Conservation (phyloP, 1,284 basidiomycete genomes). For the Cutaneotrichosporon sp. region DNA sequence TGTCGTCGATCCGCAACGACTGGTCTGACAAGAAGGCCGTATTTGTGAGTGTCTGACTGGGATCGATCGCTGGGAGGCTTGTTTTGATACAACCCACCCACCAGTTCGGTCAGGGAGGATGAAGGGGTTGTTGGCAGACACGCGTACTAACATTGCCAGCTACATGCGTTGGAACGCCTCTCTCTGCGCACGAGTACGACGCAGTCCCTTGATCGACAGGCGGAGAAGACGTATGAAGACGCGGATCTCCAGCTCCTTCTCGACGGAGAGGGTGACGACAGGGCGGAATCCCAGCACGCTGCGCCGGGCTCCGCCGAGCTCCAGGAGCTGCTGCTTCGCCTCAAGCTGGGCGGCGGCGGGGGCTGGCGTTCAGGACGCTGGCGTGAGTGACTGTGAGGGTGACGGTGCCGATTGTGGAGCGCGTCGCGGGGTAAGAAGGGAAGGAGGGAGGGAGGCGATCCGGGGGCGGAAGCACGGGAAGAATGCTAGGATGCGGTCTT, state of each 20-base stretch:
- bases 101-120: neutral
- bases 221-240: slow-evolving; percentile 6
- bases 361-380: neutral
- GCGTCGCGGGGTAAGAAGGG: neutral
- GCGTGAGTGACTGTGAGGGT: neutral
- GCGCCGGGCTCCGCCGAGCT: slow-evolving; percentile 22
- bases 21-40: slow-evolving; percentile 63
- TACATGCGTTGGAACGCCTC: slow-evolving; percentile 44
- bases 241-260: slow-evolving; percentile 37
- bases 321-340: slow-evolving; percentile 32
- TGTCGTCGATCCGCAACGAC: slow-evolving; percentile 61
- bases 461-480: neutral
- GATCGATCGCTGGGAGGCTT: neutral
- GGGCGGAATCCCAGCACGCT: neutral
- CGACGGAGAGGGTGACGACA: slow-evolving; percentile 24
- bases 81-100: slow-evolving; percentile 8
- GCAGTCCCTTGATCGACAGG: slow-evolving; percentile 2
- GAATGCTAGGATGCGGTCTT: neutral
- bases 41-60: slow-evolving; percentile 59
- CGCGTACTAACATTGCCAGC: slow-evolving; percentile 23
- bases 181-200: slow-evolving; percentile 31
- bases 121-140: neutral
- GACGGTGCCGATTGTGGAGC: neutral
- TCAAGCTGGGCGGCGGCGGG: slow-evolving; percentile 17
- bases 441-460: neutral